Conservation (phyloP, 805 yeast genomes). For the Hanseniaspora clermontiae region DNA sequence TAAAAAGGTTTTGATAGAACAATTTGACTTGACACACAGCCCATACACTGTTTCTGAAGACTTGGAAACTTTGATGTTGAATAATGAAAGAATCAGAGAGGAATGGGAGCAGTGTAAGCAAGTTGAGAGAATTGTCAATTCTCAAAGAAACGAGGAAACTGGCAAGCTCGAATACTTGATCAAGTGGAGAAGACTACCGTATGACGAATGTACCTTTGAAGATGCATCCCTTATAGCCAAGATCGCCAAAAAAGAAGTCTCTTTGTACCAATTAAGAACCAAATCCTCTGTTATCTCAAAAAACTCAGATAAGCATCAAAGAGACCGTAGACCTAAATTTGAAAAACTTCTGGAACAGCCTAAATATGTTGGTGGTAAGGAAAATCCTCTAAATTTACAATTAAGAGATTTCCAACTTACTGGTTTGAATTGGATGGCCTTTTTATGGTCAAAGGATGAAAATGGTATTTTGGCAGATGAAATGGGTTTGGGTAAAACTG, state of each 20-base stretch:
- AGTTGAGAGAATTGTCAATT: slow-evolving; percentile 81
- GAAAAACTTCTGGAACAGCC: slow-evolving; percentile 84
- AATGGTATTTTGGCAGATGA: slow-evolving; percentile 97
- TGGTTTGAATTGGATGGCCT: slow-evolving; percentile 99
- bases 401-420: slow-evolving; percentile 94
- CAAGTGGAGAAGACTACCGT: slow-evolving; percentile 86
- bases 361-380: slow-evolving; percentile 55
- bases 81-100: slow-evolving; percentile 71
- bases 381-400: slow-evolving; percentile 40
- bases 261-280: slow-evolving; percentile 65
- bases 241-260: slow-evolving; percentile 71
- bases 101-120: slow-evolving; percentile 70
- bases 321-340: slow-evolving; percentile 63
- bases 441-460: slow-evolving; percentile 92
- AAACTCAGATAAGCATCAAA: slow-evolving; percentile 31
- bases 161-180: slow-evolving; percentile 69
- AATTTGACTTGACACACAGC: slow-evolving; percentile 64
- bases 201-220: slow-evolving; percentile 97
- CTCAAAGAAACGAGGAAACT: slow-evolving; percentile 53
- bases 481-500: slow-evolving; percentile 97
- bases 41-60: slow-evolving; percentile 81
- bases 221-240: slow-evolving; percentile 75
- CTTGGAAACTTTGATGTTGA: slow-evolving; percentile 84
- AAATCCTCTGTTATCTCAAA: slow-evolving; percentile 78
- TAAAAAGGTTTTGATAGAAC: slow-evolving; percentile 59